These are phyloP conservation scores for Aspergillus saccharolyticus DNA, from an alignment of 495 filamentous ascomycete genomes.

Conservation along the genomic window DNA sequence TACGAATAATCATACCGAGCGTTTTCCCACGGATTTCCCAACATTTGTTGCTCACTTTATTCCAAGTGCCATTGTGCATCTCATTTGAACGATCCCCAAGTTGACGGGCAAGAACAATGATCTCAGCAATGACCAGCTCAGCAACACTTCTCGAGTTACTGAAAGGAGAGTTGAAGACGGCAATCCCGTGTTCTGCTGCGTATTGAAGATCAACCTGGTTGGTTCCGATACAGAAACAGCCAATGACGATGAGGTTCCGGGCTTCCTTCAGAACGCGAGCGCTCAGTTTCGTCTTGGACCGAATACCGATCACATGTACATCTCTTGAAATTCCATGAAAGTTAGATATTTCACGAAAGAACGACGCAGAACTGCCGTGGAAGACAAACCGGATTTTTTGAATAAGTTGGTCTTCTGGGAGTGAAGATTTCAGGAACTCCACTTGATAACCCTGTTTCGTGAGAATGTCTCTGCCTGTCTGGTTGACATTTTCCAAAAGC, in stretches of 20 bases:
- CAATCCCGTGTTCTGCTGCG: conserved; percentile 86
- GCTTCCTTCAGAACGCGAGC: conserved; percentile 81
- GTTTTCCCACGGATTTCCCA: conserved; percentile 99
- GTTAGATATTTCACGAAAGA: conserved; percentile 3
- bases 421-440: conserved; percentile 79
- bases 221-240: conserved; percentile 98
- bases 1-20: conserved; percentile 52
- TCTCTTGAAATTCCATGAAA: conserved; percentile 49
- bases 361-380: not conserved
- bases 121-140: conserved; percentile 90
- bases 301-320: conserved; percentile 96
- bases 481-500: conserved; percentile 92
- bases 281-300: conserved; percentile 94
- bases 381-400: conserved; percentile 83
- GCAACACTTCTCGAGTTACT: conserved; percentile 96
- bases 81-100: conserved; percentile 90
- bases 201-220: conserved; percentile 95
- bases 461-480: conserved; percentile 79
- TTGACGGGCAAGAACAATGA: conserved; percentile 87
- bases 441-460: conserved; percentile 90
- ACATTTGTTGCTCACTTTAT: conserved; percentile 92
- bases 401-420: conserved; percentile 90
- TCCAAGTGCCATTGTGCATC: conserved; percentile 93
- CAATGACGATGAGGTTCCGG: conserved; percentile 90
- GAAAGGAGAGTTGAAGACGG: conserved; percentile 98